These are phyloP conservation scores for Candida lessepsii DNA, from an alignment of 805 yeast genomes.

Conservation along the genomic window DNA sequence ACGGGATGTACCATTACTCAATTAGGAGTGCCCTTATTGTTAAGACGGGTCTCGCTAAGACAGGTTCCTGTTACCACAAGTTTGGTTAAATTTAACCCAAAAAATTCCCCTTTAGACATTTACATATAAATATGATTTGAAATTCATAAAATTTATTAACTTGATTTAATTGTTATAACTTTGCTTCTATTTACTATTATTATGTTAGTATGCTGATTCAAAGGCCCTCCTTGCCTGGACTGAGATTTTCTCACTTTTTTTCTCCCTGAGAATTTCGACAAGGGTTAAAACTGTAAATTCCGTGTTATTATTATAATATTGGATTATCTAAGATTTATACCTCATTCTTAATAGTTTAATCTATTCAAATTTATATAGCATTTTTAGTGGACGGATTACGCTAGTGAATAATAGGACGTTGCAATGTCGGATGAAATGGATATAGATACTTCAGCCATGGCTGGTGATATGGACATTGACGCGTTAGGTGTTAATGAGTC, in stretches of 20 bases:
- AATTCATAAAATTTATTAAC: constrained; percentile 1
- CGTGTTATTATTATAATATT: constrained; percentile 7
- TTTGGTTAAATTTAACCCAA: constrained; percentile 2
- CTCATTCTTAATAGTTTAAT: background rate
- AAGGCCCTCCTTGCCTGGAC: constrained; percentile 6
- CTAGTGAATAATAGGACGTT: background rate
- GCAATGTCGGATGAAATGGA: constrained; percentile 6
- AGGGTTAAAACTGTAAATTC: constrained; percentile 8
- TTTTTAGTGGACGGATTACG: background rate
- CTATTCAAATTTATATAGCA: background rate
- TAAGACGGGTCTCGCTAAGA: background rate
- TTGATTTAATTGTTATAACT: no score
- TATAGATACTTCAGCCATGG: constrained; percentile 1
- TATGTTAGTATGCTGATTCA: background rate
- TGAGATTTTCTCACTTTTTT: constrained; percentile 5
- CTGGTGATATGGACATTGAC: constrained; percentile 8
- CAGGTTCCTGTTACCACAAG: background rate
- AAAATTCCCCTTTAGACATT: constrained; percentile 3
- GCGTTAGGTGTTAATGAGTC: constrained; percentile 1
- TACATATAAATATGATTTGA: constrained; percentile 2
- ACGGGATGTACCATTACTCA: background rate
- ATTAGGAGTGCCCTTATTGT: background rate
- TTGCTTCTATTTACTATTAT: no score
- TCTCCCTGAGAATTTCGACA: constrained; percentile 8
- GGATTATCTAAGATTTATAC: constrained; percentile 3